phyloP scores from a whole-genome alignment of 164 flowering plant genomes.

The Magnolia changhungtana region DNA sequence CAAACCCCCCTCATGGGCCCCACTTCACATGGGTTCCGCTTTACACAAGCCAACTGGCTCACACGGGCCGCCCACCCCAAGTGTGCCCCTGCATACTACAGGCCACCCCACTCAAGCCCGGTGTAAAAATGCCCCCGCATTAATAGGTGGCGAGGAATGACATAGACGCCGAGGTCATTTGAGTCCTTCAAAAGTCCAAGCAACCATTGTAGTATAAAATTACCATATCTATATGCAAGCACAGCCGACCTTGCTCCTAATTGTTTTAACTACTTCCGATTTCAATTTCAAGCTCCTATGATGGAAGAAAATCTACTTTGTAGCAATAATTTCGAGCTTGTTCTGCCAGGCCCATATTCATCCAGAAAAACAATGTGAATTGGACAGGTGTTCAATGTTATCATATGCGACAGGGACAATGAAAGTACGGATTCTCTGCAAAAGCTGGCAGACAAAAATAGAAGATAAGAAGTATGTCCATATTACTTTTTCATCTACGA shows the following conservation, averaged over 20 bases:
- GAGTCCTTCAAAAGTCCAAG: background rate
- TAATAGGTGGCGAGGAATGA: background rate
- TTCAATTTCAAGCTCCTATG: background rate
- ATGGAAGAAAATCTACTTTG: background rate
- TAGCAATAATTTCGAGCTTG: background rate
- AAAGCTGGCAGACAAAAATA: too few species aligned
- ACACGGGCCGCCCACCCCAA: too few species aligned
- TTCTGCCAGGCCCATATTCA: background rate
- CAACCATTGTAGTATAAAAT: background rate
- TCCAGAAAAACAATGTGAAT: too few species aligned
- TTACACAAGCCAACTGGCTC: too few species aligned
- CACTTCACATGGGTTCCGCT: too few species aligned
- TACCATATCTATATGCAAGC: background rate
- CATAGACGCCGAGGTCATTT: background rate
- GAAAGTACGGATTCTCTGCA: too few species aligned
- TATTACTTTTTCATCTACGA: background rate
- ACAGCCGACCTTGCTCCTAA: background rate
- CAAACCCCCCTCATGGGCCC: too few species aligned
- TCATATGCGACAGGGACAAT: too few species aligned
- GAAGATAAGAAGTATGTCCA: background rate
- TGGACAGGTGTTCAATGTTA: too few species aligned
- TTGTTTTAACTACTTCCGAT: background rate
- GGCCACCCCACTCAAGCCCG: too few species aligned
- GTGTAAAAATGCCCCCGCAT: too few species aligned
- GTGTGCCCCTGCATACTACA: too few species aligned